Base-by-base conservation (phyloP, 306 rosid species). In the Urtica urens region DNA sequence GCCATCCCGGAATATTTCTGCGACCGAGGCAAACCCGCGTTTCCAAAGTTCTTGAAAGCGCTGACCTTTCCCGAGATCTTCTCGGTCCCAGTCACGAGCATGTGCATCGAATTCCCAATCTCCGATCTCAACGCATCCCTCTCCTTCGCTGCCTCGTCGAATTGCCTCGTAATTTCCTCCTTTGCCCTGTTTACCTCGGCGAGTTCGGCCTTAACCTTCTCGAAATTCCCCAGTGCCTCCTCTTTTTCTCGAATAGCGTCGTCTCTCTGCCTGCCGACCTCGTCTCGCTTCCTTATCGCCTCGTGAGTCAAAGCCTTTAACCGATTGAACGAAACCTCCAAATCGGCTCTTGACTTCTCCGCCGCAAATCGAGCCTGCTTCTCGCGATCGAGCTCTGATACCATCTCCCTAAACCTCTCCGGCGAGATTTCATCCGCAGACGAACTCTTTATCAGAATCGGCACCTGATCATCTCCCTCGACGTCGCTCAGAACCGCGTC, bases 401-500 rank as follows among this genome's bases (percentile, higher is more conserved):
- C 67, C 35, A 82, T 69, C 78, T 90, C 92, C 23, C 65, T 71
- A 46, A 72, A 52, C 49, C 60, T 68, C 46, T 81, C 95, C 11
- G 62, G 60, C 33, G 99, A 81, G 7, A 79, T 57, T 23, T 90
- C 83, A 2, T 77, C 94, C 14, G 71, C 53, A 8, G 73, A 46
- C 12, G 85, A 43, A 51, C 58, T 33, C 26, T 57, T 60, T 0
- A 66, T 44, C 22, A 28, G 27, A 24, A 68, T 61, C 55, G 87
- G 76, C 57, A 27, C 68, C 13, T 86, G 71, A 49, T 82, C 92
- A 13, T 74, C 94, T 18, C 68, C 83, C 51, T 90, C 99, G 50
- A 90, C 94, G 49, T 90, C 99, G 60, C 99, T 90, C 57, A 90
- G 92, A 38, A 90, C 85, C 42, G 85, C 85, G 63, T 90, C 94